Evolutionary conservation across 2,329 filamentous ascomycete species (phyloP), one percentile per base, ranked within the genome.

Genomic region (Venturia aucupariae): DNA sequence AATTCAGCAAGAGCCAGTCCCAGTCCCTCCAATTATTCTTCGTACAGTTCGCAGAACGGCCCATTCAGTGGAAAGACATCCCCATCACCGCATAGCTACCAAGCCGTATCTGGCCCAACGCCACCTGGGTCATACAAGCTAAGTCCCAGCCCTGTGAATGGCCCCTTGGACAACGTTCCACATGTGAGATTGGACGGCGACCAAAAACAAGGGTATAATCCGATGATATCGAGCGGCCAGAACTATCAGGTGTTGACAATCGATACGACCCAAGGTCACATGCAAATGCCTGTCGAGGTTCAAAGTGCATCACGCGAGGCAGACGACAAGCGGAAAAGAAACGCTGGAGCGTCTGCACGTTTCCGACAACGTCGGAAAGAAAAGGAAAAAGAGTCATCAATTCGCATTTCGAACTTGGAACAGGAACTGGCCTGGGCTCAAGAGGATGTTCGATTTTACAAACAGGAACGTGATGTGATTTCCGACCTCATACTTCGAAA

Each of bases 341-440:
- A 96, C 71, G 91, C 91, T 48, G 89, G 89, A 60, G 91, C 91
- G 6, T 95, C 90, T 65, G 90, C 90, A 60, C 83, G 91, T 66
- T 94, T 95, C 68, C 84, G 91, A 64, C 85, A 87, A 71, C 84
- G 92, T 66, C 86, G 91, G 71, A 95, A 95, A 76, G 90, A 92
- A 71, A 87, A 89, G 73, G 90, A 93, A 73, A 84, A 84, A 69
- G 88, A 91, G 73, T 88, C 87, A 65, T 84, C 84, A 19, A 81
- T 82, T 64, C 87, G 84, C 61, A 86, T 93, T 67, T 81, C 88
- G 61, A 84, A 86, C 68, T 78, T 93, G 63, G 87, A 90, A 71
- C 80, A 83, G 62, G 83, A 88, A 68, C 81, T 88, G 63, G 83
- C 87, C 60, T 86, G 90, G n/a, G 75, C 90, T 65, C 77, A 82